Evolutionary conservation across 331 rosid genomes (phyloP).

Genomic region (Spiraea crenata): DNA sequence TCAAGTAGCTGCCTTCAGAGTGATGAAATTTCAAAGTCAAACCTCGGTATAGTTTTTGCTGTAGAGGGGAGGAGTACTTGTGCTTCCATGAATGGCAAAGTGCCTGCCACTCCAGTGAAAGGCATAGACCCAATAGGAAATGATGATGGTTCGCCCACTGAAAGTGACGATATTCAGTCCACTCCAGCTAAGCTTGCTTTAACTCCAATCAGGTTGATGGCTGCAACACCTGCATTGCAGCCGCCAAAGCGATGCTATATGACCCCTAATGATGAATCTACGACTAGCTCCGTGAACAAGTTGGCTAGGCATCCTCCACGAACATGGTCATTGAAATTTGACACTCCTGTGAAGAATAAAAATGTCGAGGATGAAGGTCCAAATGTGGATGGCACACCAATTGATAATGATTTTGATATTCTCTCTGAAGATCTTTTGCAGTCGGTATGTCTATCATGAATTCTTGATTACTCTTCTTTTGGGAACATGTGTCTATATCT

Average conservation of each 20-base stretch:
- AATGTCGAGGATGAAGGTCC: constrained; percentile 15
- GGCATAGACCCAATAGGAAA: constrained; percentile 10
- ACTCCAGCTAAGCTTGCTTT: constrained; percentile 54
- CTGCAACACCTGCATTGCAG: constrained; percentile 49
- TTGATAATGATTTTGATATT: constrained; percentile 42
- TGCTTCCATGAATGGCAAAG: constrained; percentile 8
- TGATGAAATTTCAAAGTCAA: constrained; percentile 27
- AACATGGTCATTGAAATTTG: constrained; percentile 59
- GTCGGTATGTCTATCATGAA: constrained; percentile 48
- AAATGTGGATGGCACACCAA: constrained; percentile 19
- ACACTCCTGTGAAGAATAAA: constrained; percentile 46
- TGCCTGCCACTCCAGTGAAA: constrained; percentile 45
- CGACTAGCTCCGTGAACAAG: constrained; percentile 31
- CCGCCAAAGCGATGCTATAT: constrained; percentile 51
- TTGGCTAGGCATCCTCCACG: constrained; percentile 54
- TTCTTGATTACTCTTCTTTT: not conserved
- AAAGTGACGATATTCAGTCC: constrained; percentile 22
- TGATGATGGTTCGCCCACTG: constrained; percentile 22
- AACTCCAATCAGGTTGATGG: constrained; percentile 60
- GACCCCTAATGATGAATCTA: constrained; percentile 42
- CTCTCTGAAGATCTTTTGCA: constrained; percentile 58
- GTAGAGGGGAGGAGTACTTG: constrained; percentile 19
- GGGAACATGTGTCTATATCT: not conserved
- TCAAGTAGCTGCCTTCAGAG: constrained; percentile 20
- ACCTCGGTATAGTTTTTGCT: constrained; percentile 5